Conservation (phyloP, 2,329 filamentous ascomycete genomes). For the Talaromyces sp. region DNA sequence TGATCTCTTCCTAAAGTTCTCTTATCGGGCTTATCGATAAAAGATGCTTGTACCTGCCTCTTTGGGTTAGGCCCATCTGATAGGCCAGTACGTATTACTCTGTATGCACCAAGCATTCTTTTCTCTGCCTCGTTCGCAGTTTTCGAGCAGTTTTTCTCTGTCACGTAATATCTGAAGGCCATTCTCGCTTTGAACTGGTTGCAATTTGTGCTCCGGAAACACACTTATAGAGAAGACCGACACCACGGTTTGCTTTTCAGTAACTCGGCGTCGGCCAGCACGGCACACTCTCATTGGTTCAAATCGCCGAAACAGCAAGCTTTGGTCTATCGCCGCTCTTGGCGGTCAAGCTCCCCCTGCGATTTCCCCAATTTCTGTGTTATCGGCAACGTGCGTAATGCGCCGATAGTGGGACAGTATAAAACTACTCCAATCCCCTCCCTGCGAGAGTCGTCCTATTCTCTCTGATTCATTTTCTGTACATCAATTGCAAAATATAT, state of each 20-base stretch:
- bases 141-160: background rate
- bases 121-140: background rate
- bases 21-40: slow-evolving; percentile 6
- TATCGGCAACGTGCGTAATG: slow-evolving; percentile 1
- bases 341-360: slow-evolving; percentile 11
- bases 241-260: background rate
- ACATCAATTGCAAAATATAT: background rate
- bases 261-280: background rate
- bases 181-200: background rate
- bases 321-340: slow-evolving; percentile 6
- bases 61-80: slow-evolving; percentile 2
- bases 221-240: background rate
- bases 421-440: background rate
- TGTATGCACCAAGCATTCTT: too few species aligned
- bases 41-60: slow-evolving; percentile 1
- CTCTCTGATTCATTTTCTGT: background rate
- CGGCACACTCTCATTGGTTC: slow-evolving; percentile 11
- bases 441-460: background rate
- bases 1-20: background rate
- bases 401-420: background rate
- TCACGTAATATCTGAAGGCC: background rate
- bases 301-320: slow-evolving; percentile 9
- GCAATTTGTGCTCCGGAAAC: background rate
- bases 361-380: slow-evolving; percentile 1
- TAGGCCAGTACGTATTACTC: background rate